These are phyloP conservation scores for Paxillus involutus DNA, from an alignment of 768 basidiomycete species.

Conservation along the genomic window DNA sequence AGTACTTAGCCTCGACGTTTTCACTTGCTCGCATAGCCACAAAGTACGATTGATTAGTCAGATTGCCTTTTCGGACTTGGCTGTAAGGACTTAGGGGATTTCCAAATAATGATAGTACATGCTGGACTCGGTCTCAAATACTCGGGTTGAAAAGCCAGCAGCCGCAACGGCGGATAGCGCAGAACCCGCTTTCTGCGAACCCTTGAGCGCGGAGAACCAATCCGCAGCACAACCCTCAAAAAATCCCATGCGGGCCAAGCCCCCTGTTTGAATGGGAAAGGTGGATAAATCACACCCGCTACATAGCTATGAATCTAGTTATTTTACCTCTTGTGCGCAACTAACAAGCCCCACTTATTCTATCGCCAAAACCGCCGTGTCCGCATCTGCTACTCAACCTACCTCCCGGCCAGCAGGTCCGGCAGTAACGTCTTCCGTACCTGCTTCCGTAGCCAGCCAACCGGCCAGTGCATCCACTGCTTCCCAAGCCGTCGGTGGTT, in stretches of 20 bases:
- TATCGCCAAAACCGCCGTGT: neutral
- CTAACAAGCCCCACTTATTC: neutral
- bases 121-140: too few species aligned
- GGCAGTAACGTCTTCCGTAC: neutral
- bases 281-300: neutral
- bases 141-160: too few species aligned
- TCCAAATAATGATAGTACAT: too few species aligned
- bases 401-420: neutral
- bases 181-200: neutral
- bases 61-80: neutral
- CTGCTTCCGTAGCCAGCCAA: neutral
- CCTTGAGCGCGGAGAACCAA: neutral
- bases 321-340: neutral
- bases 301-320: neutral
- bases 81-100: too few species aligned
- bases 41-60: neutral
- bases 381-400: neutral
- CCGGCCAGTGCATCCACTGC: neutral
- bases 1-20: neutral
- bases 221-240: neutral
- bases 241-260: neutral
- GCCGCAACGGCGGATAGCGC: neutral
- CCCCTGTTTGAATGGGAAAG: neutral
- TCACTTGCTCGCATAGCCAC: slow-evolving; percentile 21
- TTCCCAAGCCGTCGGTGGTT: neutral